Evolutionary conservation across 1,139 yeast species (phyloP), one percentile per base, ranked within the genome.

Genomic region (Geotrichum klebahnii): DNA sequence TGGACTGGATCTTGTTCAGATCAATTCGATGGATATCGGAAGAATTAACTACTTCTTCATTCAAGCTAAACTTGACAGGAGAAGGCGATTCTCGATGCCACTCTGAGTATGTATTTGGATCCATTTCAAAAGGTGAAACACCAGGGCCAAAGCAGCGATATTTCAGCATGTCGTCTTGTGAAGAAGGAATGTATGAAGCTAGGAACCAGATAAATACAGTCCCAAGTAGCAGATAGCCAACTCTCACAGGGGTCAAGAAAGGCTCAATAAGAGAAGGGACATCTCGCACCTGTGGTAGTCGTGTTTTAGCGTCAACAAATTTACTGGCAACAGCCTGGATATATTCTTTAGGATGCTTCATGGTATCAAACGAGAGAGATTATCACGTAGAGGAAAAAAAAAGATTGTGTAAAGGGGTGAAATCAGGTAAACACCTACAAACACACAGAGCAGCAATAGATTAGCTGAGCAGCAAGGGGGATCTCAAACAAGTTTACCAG

Each of bases 1-100:
- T 64, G 16, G 78, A 73, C 39, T 64, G 67, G 57, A 71, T 70
- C 48, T 71, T 69, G 44, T 69, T 67, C 46, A 79, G 60, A 57
- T 79, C 81, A 53, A 73, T 74, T 53, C 67, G 73, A 3, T 61
- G 53, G 22, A 49, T 47, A 45, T 58, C 61, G 29, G 58, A 53
- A 44, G 61, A 60, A 12, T 40, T 29, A 16, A 22, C n/a, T 17
- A 28, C 44, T 20, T 44, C 43, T 3, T 37, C 34, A 8, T 28
- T 34, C 3, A 32, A 14, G 37, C 17, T 32, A 53, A 61, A 61
- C 40, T 52, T 52, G 28, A 63, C 65, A 1, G 65, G 64, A 3
- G 65, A 62, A 5, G 60, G 60, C 26, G 58, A 52, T 19, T 55
- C 55, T 19, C 58, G 50, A 41, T 62, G 62, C 63, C 64, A 61